A percentile compares a stretch with the other conserved stretches of the same genome.
phyloP scores from a whole-genome alignment of 768 basidiomycete genomes.

The Asterophora lycoperdoides region DNA sequence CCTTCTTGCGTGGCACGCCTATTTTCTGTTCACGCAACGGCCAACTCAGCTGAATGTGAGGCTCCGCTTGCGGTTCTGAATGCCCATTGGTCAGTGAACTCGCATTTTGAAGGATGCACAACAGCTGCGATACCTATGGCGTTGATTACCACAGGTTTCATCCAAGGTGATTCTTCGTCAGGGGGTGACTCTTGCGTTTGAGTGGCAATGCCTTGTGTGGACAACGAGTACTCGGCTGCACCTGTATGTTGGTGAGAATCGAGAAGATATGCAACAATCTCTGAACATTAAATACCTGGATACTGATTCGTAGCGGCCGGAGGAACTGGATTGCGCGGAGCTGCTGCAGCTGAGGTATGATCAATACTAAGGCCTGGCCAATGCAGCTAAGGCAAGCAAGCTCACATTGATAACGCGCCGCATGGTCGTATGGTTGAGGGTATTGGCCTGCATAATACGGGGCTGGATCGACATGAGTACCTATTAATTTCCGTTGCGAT shows the following conservation, averaged over 20 bases:
- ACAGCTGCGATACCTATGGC: too few species aligned
- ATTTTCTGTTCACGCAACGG: slow-evolving; percentile 10
- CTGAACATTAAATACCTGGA: neutral
- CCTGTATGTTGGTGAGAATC: neutral
- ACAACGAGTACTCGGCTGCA: slow-evolving; percentile 1
- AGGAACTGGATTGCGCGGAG: slow-evolving; percentile 1
- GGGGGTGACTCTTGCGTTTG: neutral
- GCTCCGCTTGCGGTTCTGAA: slow-evolving; percentile 10
- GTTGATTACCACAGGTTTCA: neutral
- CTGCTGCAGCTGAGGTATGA: neutral
- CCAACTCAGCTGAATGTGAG: slow-evolving; percentile 14
- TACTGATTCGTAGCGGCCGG: slow-evolving; percentile 1
- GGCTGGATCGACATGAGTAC: neutral
- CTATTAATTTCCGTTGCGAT: neutral
- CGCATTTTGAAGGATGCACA: neutral
- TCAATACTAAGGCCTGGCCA: too few species aligned
- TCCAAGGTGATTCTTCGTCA: neutral
- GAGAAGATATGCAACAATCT: neutral
- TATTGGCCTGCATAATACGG: neutral
- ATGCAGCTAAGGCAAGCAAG: neutral
- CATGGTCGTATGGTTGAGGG: neutral
- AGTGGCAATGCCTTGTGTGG: neutral
- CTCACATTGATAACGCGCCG: slow-evolving; percentile 1
- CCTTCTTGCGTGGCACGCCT: neutral
- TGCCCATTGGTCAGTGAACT: neutral